Evolutionary conservation across 176 grass and related monocot species (phyloP), one percentile per base, ranked within the genome.

Genomic region (Zea luxurians): DNA sequence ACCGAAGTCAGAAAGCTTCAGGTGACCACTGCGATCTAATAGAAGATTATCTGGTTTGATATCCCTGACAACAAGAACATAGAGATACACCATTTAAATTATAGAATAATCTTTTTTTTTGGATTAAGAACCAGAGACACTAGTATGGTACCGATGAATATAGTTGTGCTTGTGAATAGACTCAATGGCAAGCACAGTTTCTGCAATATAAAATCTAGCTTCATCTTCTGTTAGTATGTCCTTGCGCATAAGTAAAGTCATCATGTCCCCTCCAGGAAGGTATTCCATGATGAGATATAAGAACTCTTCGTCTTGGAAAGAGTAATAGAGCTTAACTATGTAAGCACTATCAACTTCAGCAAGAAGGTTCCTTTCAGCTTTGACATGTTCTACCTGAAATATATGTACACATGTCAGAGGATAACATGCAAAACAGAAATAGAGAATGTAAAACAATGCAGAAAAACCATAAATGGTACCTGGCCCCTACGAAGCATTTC

Each of bases 221-320:
- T 92, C 96, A 77, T 98, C 89, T 78, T 98, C 96, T 60, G 89
- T 92, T 49, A 98, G 45, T 81, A 85, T 98, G 83, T 92, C 96
- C 77, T 98, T 94, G 73, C 96, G 91, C 91, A 94, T 98, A 71
- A 98, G 91, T 68, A 98, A 86, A 83, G 96, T 98, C 92, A 98
- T 94, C 96, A 98, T 95, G 75, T 98, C 96, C 77, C 96, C 96
- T 41, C 92, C 96, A 80, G 96, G 96, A 83, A 98, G 92, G 84
- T 98, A 98, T 66, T 98, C 96, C 92, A 98, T 98, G 74, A 98
- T 97, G 71, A 97, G 88, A 82, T 98, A 98, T 68, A 98, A 90
- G 80, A 79, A 92, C 20, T 98, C 95, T 20, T 92, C 92, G 27
- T 98, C 96, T 98, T 98, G 92, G 61, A 98, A 98, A 73, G 96